phyloP scores from a whole-genome alignment of 768 basidiomycete species.

The Tulasnella sp. region DNA sequence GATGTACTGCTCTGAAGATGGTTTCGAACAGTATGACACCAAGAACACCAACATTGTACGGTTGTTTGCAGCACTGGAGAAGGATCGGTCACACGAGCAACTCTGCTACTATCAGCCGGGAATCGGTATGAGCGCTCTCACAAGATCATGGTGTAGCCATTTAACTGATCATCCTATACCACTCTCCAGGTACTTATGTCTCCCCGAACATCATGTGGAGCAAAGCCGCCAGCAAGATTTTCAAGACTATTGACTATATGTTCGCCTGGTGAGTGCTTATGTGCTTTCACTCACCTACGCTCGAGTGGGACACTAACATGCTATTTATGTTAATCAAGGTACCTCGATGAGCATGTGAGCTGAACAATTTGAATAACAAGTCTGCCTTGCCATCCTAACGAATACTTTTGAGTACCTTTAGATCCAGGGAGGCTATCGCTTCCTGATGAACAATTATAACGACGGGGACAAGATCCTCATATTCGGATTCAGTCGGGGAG shows the following conservation, averaged over 20 bases:
- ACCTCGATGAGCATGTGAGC: conserved; percentile 48
- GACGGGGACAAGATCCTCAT: conserved; percentile 29
- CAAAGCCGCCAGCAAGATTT: conserved; percentile 36
- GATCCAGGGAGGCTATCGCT: conserved; percentile 16
- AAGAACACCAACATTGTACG: conserved; percentile 60
- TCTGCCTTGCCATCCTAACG: neutral
- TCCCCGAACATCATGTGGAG: conserved; percentile 36
- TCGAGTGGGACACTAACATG: too few relatives aligned
- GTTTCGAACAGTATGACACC: neutral
- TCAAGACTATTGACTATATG: conserved; percentile 54
- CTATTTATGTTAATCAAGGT: conserved; percentile 34
- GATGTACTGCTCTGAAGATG: neutral
- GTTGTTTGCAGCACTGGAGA: conserved; percentile 57
- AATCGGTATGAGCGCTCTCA: conserved; percentile 29
- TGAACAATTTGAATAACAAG: neutral
- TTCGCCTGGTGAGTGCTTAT: conserved; percentile 59
- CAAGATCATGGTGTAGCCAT: too few relatives aligned
- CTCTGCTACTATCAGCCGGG: conserved; percentile 55
- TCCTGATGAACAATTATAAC: conserved; percentile 14
- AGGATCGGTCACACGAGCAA: conserved; percentile 44
- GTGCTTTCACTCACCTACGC: too few relatives aligned
- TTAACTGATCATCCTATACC: conserved; percentile 22
- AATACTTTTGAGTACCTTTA: neutral
- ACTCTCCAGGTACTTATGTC: conserved; percentile 2
- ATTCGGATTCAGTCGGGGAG: conserved; percentile 29